Conservation (phyloP, 257 asterid genomes). For the Linderniella brevidens region DNA sequence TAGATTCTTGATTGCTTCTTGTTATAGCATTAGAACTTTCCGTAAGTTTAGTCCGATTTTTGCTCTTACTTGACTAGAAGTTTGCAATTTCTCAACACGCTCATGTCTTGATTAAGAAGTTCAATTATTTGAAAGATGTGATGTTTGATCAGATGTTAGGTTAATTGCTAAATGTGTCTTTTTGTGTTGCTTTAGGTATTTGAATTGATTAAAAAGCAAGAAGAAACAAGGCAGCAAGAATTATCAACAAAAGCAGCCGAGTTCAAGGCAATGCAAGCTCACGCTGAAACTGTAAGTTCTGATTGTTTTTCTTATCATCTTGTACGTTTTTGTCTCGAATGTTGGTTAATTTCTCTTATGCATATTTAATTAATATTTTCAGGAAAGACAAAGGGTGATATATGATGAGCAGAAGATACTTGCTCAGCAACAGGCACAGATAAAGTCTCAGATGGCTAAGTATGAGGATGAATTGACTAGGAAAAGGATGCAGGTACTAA, state of each 20-base stretch:
- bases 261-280: conserved; percentile 69
- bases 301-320: background rate
- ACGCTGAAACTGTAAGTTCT: conserved; percentile 56
- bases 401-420: conserved; percentile 78
- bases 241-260: conserved; percentile 36
- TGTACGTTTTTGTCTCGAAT: background rate
- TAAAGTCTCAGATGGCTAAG: conserved; percentile 71
- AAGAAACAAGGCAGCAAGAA: conserved; percentile 55
- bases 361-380: conserved; percentile 1
- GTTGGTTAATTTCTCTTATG: background rate
- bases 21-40: too few species aligned
- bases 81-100: too few species aligned
- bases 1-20: background rate
- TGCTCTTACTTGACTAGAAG: too few species aligned
- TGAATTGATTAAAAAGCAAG: conserved; percentile 51
- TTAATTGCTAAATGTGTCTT: background rate
- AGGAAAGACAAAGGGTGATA: conserved; percentile 71
- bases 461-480: conserved; percentile 87
- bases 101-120: background rate
- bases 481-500: conserved; percentile 82
- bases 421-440: conserved; percentile 74
- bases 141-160: background rate
- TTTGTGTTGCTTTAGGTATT: conserved; percentile 28
- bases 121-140: background rate
- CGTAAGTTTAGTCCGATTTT: too few species aligned